Evolutionary conservation across 2,329 filamentous ascomycete species (phyloP).

Genomic region (Hymenoscyphus fraxineus): DNA sequence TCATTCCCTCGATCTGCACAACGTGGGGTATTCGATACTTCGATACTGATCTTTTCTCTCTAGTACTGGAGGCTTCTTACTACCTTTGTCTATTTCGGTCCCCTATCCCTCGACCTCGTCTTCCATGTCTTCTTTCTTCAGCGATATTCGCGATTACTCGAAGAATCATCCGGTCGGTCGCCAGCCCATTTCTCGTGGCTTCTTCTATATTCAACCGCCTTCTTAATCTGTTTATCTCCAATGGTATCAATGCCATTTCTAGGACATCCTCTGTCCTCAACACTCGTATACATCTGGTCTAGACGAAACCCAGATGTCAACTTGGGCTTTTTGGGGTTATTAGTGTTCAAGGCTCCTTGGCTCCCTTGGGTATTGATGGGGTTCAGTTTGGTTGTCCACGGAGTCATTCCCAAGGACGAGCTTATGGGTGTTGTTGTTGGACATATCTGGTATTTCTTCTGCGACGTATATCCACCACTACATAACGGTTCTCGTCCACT

Average conservation of each 20-base stretch:
- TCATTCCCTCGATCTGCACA: neutral
- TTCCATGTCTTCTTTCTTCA: slow-evolving; percentile 99
- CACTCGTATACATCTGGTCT: slow-evolving; percentile 97
- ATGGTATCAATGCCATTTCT: slow-evolving; percentile 90
- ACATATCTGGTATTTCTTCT: slow-evolving; percentile 98
- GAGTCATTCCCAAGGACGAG: slow-evolving; percentile 88
- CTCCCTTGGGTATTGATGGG: slow-evolving; percentile 93
- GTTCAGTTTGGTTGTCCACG: slow-evolving; percentile 88
- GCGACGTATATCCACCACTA: slow-evolving; percentile 89
- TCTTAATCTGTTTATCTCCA: slow-evolving; percentile 77
- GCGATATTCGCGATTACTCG: slow-evolving; percentile 89
- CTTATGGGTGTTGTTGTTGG: slow-evolving; percentile 92
- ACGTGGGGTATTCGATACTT: neutral
- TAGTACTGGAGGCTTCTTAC: slow-evolving; percentile 97
- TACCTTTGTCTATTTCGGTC: slow-evolving; percentile 96
- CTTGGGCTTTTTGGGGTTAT: slow-evolving; percentile 80
- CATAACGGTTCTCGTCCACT: slow-evolving; percentile 81
- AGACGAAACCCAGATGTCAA: slow-evolving; percentile 88
- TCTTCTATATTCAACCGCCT: slow-evolving; percentile 76
- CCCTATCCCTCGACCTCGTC: slow-evolving; percentile 86
- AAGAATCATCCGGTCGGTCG: slow-evolving; percentile 88
- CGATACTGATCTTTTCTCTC: slow-evolving; percentile 8
- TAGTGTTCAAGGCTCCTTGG: slow-evolving; percentile 92
- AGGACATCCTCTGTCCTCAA: slow-evolving; percentile 88
- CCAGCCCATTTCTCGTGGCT: slow-evolving; percentile 96